Percentiles rank a stretch among this genome's conserved stretches.
Evolutionary conservation across 495 filamentous ascomycete species (phyloP).

Genomic region (Lasiosphaeris hirsuta): DNA sequence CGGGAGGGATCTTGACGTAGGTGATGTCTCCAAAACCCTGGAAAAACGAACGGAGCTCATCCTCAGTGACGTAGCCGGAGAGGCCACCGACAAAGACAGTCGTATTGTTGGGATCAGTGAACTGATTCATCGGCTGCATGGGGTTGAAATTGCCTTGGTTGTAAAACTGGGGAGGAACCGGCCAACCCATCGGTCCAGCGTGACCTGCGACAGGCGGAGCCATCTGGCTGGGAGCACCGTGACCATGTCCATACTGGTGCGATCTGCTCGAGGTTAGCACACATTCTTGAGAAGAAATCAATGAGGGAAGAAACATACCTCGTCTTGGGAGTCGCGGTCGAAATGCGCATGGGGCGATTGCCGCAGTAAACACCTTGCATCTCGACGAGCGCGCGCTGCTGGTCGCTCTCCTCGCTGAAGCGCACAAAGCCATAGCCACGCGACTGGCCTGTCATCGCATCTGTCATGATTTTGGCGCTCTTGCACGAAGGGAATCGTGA

Average conservation of each 20-base stretch:
- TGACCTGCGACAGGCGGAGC: slow-evolving; percentile 36
- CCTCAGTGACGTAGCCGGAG: slow-evolving; percentile 97
- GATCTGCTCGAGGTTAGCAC: slow-evolving; percentile 25
- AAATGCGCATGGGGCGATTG: slow-evolving; percentile 98
- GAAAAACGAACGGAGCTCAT: slow-evolving; percentile 99
- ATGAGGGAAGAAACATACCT: slow-evolving; percentile 30
- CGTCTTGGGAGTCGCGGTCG: slow-evolving; percentile 94
- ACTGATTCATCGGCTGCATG: slow-evolving; percentile 96
- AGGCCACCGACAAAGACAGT: slow-evolving; percentile 98
- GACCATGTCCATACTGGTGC: slow-evolving; percentile 39
- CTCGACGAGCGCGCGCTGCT: slow-evolving; percentile 90
- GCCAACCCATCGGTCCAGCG: slow-evolving; percentile 37
- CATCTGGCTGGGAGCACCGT: slow-evolving; percentile 32
- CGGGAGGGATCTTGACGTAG: slow-evolving; percentile 99
- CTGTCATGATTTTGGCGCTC: slow-evolving; percentile 99
- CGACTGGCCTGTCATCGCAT: slow-evolving; percentile 95
- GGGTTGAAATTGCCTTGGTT: slow-evolving; percentile 41
- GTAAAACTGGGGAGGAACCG: slow-evolving; percentile 33
- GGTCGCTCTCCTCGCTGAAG: slow-evolving; percentile 90
- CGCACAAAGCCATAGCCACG: slow-evolving; percentile 98
- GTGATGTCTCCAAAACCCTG: slow-evolving; percentile 99
- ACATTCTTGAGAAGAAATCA: neutral
- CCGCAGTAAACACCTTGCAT: slow-evolving; percentile 99
- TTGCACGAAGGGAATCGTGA: slow-evolving; percentile 95
- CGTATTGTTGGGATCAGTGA: slow-evolving; percentile 99